Conservation (phyloP, 164 flowering plant genomes). For the Saururus chinensis region DNA sequence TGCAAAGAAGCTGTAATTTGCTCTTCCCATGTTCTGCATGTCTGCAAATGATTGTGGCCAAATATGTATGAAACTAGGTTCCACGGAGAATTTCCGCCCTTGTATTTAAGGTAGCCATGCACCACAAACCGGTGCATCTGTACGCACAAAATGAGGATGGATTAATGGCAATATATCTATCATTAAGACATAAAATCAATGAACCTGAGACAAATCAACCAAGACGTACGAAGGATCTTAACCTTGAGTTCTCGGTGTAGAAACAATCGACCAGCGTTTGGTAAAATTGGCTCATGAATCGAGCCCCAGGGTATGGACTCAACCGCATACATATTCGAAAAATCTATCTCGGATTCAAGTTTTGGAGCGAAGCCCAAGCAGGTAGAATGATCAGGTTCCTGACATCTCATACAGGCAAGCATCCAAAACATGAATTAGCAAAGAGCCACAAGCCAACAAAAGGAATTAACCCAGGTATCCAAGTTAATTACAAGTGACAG, state of each 20-base stretch:
- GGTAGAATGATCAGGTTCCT: slow-evolving; percentile 25
- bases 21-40: slow-evolving; percentile 61
- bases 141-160: slow-evolving; percentile 14
- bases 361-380: slow-evolving; percentile 37
- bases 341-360: slow-evolving; percentile 31
- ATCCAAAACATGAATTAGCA: background rate
- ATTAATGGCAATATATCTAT: background rate
- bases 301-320: slow-evolving; percentile 45
- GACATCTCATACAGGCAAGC: slow-evolving; percentile 2
- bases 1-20: slow-evolving; percentile 32
- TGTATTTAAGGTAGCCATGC: slow-evolving; percentile 48
- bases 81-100: slow-evolving; percentile 40
- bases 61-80: slow-evolving; percentile 40
- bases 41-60: slow-evolving; percentile 51
- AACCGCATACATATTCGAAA: slow-evolving; percentile 62
- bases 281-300: slow-evolving; percentile 32
- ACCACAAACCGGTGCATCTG: slow-evolving; percentile 80
- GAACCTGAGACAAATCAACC: background rate
- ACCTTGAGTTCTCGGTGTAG: slow-evolving; percentile 42
- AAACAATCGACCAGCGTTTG: slow-evolving; percentile 22
- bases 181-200: background rate
- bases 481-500: no score
- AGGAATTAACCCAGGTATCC: no score
- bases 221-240: slow-evolving; percentile 3
- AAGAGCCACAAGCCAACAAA: no score